Evolutionary conservation across 108 stramenopile species (phyloP), one percentile per base, ranked within the genome.

Genomic region (Cyclostephanos tholiformis): DNA sequence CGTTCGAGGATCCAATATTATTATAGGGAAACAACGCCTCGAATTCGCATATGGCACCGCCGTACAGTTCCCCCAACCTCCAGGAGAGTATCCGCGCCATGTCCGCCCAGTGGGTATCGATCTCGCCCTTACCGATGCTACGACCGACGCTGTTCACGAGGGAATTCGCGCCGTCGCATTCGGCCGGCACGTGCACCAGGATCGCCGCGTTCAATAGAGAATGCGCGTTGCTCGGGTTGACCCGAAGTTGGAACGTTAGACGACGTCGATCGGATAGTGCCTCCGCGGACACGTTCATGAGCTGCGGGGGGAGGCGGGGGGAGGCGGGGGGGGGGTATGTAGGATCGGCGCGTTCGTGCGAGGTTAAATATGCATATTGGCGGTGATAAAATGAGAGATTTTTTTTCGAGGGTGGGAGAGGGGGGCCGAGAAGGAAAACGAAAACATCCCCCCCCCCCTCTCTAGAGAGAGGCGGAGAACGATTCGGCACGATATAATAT

Each of bases 21-120:
- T 26, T 50, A n/a, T 32, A 5, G 11, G 53, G 67, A 27, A 67
- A 53, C 5, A 67, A 19, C 38, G 67, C 67, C 67, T 67, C 67
- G 38, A 67, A 67, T 20, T 67, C 67, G 38, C 53, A 67, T 14
- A 67, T 55, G 19, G 67, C 67, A 20, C 67, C 67, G 38, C 53
- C 56, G 51, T 67, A 30, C 67, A 67, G 56, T 32, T 67, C 52
- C 8, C 67, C 52, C 51, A 67, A 22, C 35, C 35, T 32, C 67
- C 67, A 67, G 8, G 50, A 52, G 36, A 67, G 39, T 32, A 67
- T 38, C 30, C 67, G 67, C 12, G 67, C 41, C 7, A 67, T 36
- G 20, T n/a, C 67, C 55, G 30, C 55, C 67, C 67, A 67, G 6
- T 56, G 38, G 23, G 65, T 19, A 20, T 67, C 52, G 17, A 67